Base-by-base conservation (phyloP, 441 rosid genomes). In the Jatropha multifida region DNA sequence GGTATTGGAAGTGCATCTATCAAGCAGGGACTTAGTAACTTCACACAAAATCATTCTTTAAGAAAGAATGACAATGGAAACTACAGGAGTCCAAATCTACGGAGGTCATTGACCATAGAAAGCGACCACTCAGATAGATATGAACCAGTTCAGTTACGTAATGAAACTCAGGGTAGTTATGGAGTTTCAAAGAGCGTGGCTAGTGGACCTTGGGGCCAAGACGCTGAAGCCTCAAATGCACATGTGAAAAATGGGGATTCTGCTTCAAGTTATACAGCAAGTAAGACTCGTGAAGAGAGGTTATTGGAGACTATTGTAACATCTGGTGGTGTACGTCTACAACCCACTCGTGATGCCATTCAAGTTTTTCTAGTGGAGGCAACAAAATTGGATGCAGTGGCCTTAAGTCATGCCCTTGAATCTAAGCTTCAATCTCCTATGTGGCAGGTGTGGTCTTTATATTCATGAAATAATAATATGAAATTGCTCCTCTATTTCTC, bases 261-360 rank as follows among this genome's bases (percentile, higher is more conserved):
- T 27, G 83, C 84, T 82, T 79, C 90, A 54, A 88, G 86, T 76
- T 79, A 60, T 72, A 20, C 85, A 46, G 93, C 77, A 81, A 81
- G 86, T 66, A 95, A 92, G 88, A 90, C 94, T 69, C 94, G 88
- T 69, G 99, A 96, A 77, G 99, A 90, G 78, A 88, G 89, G 78
- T 83, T 96, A 80, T 81, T 96, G 87, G 99, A 96, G 82, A 91
- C 97, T 69, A 83, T 96, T 84, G 97, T 94, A 55, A 94, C 97
- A 79, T 84, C 92, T 71, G 97, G 99, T 68, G 98, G 98, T 76
- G 94, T 96, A 64, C 97, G 99, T 49, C 80, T 96, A 73, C 97
- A 96, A 77, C 99, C 99, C 63, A 94, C 99, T 68, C 92, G 97
- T 58, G 99, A 96, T 86, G 91, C 96, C 48, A 83, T 94, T 81